Evolutionary conservation across 169 alveolate genomes (phyloP).

Genomic region (Cytauxzoon felis): DNA sequence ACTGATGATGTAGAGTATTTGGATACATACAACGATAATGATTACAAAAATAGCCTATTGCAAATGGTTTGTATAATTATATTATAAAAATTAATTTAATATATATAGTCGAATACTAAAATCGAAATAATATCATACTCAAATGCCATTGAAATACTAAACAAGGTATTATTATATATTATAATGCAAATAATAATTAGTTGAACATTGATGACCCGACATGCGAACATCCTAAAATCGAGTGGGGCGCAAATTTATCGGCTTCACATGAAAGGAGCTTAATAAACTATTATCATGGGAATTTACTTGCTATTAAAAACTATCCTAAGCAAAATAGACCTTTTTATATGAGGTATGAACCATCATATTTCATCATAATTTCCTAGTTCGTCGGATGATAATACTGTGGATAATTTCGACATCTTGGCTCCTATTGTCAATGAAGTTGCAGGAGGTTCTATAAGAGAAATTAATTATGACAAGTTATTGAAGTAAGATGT

Average conservation of each 20-base stretch:
- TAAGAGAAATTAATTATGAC: slow-evolving; percentile 87
- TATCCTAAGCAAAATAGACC: slow-evolving; percentile 88
- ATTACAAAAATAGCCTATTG: slow-evolving; percentile 19
- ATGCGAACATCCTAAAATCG: slow-evolving; percentile 52
- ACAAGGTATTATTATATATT: slow-evolving; percentile 25
- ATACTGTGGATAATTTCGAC: slow-evolving; percentile 95
- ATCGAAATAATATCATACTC: slow-evolving; percentile 50
- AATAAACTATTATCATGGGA: slow-evolving; percentile 78
- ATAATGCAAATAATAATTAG: slow-evolving; percentile 1
- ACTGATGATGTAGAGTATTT: slow-evolving; percentile 39
- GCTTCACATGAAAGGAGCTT: slow-evolving; percentile 72
- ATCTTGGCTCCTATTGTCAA: slow-evolving; percentile 93
- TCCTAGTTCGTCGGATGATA: slow-evolving; percentile 69
- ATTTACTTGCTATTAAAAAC: slow-evolving; percentile 73
- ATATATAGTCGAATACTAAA: slow-evolving; percentile 8
- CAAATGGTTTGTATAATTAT: slow-evolving; percentile 4
- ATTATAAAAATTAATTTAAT: slow-evolving; percentile 15
- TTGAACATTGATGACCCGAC: slow-evolving; percentile 79
- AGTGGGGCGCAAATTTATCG: slow-evolving; percentile 75
- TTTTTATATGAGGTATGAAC: slow-evolving; percentile 91
- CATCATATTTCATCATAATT: slow-evolving; percentile 32
- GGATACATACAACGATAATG: slow-evolving; percentile 24
- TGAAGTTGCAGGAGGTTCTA: slow-evolving; percentile 94
- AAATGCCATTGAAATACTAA: slow-evolving; percentile 61
- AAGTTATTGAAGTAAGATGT: slow-evolving; percentile 54